These are phyloP conservation scores for Tylopilus orsonianus DNA, from an alignment of 1,284 basidiomycete genomes.

Conservation along the genomic window DNA sequence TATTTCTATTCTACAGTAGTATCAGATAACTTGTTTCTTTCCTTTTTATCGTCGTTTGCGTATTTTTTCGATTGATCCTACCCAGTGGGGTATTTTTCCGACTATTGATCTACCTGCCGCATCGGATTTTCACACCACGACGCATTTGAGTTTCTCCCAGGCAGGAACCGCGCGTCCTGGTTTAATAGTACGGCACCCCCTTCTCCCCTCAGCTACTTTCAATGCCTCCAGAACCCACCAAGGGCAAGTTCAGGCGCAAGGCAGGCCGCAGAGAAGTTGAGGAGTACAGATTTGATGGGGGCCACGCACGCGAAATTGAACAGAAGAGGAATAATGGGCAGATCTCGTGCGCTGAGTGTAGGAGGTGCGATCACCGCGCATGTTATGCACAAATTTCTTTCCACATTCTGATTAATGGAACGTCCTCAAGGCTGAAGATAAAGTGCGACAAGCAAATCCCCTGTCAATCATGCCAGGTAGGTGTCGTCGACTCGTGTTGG, in stretches of 20 bases:
- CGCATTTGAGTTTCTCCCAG: conserved; percentile 27
- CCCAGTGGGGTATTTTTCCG: conserved; percentile 9
- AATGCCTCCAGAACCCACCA: conserved; percentile 52
- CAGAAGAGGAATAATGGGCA: conserved; percentile 47
- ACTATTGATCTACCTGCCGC: background rate
- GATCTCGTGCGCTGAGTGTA: conserved; percentile 69
- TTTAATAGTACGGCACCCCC: conserved; percentile 5
- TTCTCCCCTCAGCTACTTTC: conserved; percentile 7
- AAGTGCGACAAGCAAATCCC: conserved; percentile 78
- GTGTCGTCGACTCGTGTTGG: conserved; percentile 10
- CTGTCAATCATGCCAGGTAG: conserved; percentile 65
- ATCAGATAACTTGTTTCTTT: conserved; percentile 6
- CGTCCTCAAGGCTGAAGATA: conserved; percentile 56
- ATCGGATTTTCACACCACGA: conserved; percentile 32
- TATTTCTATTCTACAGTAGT: too few relatives aligned
- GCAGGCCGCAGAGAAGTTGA: conserved; percentile 47
- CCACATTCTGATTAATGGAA: conserved; percentile 23
- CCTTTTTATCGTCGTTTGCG: conserved; percentile 3
- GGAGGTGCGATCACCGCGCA: conserved; percentile 52
- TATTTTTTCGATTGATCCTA: conserved; percentile 5
- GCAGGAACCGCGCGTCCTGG: conserved; percentile 15
- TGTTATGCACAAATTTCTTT: conserved; percentile 17
- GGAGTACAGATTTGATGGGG: conserved; percentile 48
- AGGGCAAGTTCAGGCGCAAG: conserved; percentile 47
- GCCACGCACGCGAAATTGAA: conserved; percentile 53